These are phyloP conservation scores for Setaria viridis DNA, from an alignment of 202 grass and related monocot genomes.

Conservation along the genomic window DNA sequence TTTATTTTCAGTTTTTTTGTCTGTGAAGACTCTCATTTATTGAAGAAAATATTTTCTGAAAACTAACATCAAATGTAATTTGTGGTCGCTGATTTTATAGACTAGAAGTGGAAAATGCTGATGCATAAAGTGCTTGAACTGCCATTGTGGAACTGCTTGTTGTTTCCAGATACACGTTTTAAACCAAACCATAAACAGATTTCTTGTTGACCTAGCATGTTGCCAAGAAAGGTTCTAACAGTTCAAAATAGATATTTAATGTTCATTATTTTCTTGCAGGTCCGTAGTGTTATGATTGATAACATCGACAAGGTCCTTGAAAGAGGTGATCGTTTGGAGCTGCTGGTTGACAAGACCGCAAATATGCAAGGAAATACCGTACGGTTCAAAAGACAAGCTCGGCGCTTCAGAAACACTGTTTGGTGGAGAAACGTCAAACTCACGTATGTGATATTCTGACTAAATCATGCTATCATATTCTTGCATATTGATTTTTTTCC, in stretches of 20 bases:
- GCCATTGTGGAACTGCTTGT: background rate
- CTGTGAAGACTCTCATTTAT: background rate
- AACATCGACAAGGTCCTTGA: conserved; percentile 99
- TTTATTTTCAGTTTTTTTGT: background rate
- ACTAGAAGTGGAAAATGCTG: background rate
- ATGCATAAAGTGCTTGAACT: background rate
- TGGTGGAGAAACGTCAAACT: conserved; percentile 99
- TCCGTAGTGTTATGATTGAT: conserved; percentile 95
- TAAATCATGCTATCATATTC: background rate
- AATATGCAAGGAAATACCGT: conserved; percentile 96
- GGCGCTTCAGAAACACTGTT: conserved; percentile 74
- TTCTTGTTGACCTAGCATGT: background rate
- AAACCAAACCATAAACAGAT: background rate
- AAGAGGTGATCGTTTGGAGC: conserved; percentile 88
- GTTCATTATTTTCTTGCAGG: conserved; percentile 51
- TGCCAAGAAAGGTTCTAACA: background rate
- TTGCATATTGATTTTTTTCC: background rate
- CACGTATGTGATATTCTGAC: conserved; percentile 58
- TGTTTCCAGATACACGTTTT: background rate
- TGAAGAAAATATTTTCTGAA: background rate
- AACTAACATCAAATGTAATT: background rate
- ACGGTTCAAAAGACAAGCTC: conserved; percentile 88
- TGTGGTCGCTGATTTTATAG: background rate
- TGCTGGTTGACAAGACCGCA: conserved; percentile 91
- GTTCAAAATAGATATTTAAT: conserved; percentile 11